Evolutionary conservation across 768 basidiomycete species (phyloP), one percentile per base, ranked within the genome.

Genomic region (Polyporus arcularius): DNA sequence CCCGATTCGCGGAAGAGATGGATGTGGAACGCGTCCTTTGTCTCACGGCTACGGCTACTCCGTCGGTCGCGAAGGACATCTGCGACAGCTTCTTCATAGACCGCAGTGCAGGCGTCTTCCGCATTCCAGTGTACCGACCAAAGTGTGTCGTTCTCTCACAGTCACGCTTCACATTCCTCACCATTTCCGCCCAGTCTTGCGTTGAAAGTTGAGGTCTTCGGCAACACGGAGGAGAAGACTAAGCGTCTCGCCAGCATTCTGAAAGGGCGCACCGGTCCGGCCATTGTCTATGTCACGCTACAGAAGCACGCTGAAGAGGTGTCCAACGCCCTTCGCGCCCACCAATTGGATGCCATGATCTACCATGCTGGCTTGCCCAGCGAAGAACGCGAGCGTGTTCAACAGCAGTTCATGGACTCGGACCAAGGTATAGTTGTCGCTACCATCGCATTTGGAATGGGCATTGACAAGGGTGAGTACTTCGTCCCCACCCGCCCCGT

Each of bases 361-460:
- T 82, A 82, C 61, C 81, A 82, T 63, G 81, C 78, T 1, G 81
- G 81, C 3, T 60, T 81, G 42, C 61, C 71, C 0, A 28, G 69
- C 0, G 76, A 78, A 9, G 62, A 75, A 18, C 68, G 80, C 2
- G 73, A 76, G 52, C 62, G 59, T 12, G 72, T 78, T 2, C 79
- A 79, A 56, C 64, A 71, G 10, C 57, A 64, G 30, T 80, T 81
- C 64, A 80, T 80, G 79, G 67, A 66, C 5, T 73, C 74, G 9
- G 68, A 65, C 0, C 71, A 71, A 32, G 72, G 70, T n/a, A 72
- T 80, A n/a, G 78, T 79, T 11, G 74, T 73, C 50, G 75, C 74
- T 4, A 81, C 79, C 0, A 80, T 80, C 35, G 79, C 79, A 0
- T 81, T 81, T 53, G 79, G 80, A 3, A 79, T 80, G 78, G 79